phyloP scores from a whole-genome alignment of 2,329 filamentous ascomycete species.

The Xylariaceae sp. region DNA sequence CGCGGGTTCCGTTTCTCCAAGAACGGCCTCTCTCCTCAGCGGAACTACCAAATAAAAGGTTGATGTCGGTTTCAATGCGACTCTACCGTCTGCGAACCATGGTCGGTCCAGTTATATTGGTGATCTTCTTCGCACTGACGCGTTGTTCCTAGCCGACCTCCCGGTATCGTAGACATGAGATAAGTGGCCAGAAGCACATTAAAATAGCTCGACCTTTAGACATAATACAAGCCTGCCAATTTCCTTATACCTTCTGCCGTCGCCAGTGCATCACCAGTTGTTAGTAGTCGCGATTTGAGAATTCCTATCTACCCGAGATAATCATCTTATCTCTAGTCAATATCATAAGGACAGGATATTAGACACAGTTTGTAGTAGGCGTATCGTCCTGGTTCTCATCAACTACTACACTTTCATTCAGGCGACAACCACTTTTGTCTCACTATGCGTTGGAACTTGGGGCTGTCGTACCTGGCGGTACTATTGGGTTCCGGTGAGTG shows the following conservation, averaged over 20 bases:
- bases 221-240: background rate
- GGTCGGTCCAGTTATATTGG: background rate
- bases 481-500: conserved; percentile 25
- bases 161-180: conserved; percentile 6
- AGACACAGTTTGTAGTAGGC: too few species aligned
- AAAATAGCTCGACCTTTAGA: conserved; percentile 9
- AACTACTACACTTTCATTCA: too few species aligned
- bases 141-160: conserved; percentile 9
- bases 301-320: too few species aligned
- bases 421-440: background rate
- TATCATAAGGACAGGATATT: too few species aligned
- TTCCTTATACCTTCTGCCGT: background rate
- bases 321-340: too few species aligned
- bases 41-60: conserved; percentile 7
- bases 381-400: too few species aligned
- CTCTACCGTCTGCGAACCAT: conserved; percentile 19
- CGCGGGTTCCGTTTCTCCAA: conserved; percentile 24
- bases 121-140: conserved; percentile 13
- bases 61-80: conserved; percentile 6
- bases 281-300: too few species aligned
- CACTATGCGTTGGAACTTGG: conserved; percentile 26
- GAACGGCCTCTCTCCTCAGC: conserved; percentile 14
- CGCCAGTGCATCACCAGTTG: too few species aligned
- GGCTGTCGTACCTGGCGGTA: conserved; percentile 19
- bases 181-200: conserved; percentile 10